A percentile compares a stretch with the other conserved stretches of the same genome.
Conservation (phyloP, 1,284 basidiomycete genomes). For the Moesziomyces antarcticus region DNA sequence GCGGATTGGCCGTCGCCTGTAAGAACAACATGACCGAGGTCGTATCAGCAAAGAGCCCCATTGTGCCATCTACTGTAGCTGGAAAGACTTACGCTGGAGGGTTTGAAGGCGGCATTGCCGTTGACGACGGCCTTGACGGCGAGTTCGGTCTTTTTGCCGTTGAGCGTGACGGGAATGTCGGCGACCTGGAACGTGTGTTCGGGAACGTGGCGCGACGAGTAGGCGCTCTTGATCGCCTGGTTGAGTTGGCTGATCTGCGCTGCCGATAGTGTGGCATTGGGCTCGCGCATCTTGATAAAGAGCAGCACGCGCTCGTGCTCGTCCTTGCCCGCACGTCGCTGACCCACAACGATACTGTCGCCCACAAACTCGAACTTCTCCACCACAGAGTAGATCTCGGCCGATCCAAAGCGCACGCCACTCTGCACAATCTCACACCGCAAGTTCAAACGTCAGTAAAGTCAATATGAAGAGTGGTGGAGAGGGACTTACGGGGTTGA, state of each 20-base stretch:
- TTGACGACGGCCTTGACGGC: conserved; percentile 60
- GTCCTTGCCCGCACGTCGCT: conserved; percentile 41
- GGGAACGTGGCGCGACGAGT: conserved; percentile 63
- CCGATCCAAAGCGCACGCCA: conserved; percentile 84
- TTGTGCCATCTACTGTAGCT: no score
- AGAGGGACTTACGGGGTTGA: conserved; percentile 72
- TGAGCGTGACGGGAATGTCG: conserved; percentile 53
- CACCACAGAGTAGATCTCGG: conserved; percentile 84
- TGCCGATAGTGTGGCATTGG: conserved; percentile 15
- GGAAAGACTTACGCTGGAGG: conserved; percentile 34
- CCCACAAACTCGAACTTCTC: conserved; percentile 62
- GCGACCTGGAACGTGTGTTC: conserved; percentile 57
- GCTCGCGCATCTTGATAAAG: conserved; percentile 61
- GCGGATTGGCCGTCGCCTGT: conserved; percentile 47
- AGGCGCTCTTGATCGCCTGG: conserved; percentile 49
- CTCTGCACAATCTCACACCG: conserved; percentile 54
- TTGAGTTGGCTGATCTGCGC: conserved; percentile 51
- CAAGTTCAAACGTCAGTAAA: background rate
- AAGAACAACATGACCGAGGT: background rate
- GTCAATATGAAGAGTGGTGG: background rate
- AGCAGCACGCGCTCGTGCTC: conserved; percentile 65
- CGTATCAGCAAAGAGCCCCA: no score
- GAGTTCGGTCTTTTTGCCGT: conserved; percentile 60
- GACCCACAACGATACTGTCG: conserved; percentile 65
- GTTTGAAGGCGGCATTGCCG: conserved; percentile 36